A percentile compares a stretch with the other conserved stretches of the same genome.
These are phyloP conservation scores for Podaxis sp. DNA, from an alignment of 768 basidiomycete genomes.

Conservation along the genomic window DNA sequence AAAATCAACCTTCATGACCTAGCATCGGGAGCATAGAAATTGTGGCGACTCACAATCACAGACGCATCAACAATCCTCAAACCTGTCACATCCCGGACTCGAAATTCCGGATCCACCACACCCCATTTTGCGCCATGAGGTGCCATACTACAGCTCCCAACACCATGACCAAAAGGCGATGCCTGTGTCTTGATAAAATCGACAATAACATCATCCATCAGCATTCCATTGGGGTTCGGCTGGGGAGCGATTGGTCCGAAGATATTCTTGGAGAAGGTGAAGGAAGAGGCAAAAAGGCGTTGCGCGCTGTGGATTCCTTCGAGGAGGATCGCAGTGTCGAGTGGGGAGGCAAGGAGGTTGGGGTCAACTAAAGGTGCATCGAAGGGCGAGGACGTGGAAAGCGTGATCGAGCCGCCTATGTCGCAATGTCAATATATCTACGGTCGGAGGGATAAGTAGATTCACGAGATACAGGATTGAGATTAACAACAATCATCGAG, in stretches of 20 bases:
- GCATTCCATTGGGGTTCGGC: slow-evolving; percentile 6
- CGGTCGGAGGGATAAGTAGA: neutral
- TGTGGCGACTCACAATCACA: neutral
- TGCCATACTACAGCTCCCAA: slow-evolving; percentile 5
- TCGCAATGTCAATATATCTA: neutral
- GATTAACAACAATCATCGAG: neutral
- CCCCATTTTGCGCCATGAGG: slow-evolving; percentile 5
- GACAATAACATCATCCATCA: slow-evolving; percentile 2
- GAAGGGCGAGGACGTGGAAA: slow-evolving; percentile 42
- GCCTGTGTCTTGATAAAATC: neutral
- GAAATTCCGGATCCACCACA: slow-evolving; percentile 9
- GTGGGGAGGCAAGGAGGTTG: slow-evolving; percentile 19
- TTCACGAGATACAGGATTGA: neutral
- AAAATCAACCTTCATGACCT: neutral
- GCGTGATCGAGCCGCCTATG: slow-evolving; percentile 21
- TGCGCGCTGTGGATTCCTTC: slow-evolving; percentile 20
- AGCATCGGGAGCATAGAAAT: neutral
- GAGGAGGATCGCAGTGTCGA: slow-evolving; percentile 25
- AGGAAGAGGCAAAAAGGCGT: slow-evolving; percentile 19
- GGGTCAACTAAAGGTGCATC: slow-evolving; percentile 44
- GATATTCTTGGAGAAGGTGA: slow-evolving; percentile 18
- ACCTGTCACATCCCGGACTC: neutral
- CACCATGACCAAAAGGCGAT: neutral
- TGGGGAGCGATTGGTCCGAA: slow-evolving; percentile 5
- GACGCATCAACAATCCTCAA: slow-evolving; percentile 13